These are phyloP conservation scores for Cupressus sempervirens DNA, from an alignment of 75 land plant genomes.

Conservation along the genomic window DNA sequence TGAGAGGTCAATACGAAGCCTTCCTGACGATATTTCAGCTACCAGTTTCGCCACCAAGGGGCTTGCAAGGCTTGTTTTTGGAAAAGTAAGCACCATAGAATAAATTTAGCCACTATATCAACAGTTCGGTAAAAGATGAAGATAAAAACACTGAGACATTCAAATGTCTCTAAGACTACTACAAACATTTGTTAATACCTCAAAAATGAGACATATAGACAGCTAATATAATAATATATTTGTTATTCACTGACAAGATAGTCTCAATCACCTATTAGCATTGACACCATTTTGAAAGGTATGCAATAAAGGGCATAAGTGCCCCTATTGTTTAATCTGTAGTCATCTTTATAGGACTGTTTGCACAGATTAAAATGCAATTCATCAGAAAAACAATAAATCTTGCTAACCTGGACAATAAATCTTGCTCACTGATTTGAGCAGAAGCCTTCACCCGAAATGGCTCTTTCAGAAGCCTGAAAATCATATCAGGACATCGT, in stretches of 20 bases:
- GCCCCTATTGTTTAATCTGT: background rate
- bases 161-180: background rate
- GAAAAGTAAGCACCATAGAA: background rate
- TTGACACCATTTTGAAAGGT: background rate
- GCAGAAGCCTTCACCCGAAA: slow-evolving; percentile 6
- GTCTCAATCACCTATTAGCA: background rate
- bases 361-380: background rate
- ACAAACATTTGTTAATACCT: background rate
- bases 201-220: background rate
- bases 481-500: background rate
- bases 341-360: background rate
- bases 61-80: slow-evolving; percentile 3
- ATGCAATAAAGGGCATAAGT: background rate
- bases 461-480: slow-evolving; percentile 7
- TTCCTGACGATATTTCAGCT: background rate
- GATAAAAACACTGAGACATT: background rate
- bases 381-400: background rate
- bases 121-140: background rate
- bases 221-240: background rate
- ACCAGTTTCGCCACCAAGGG: background rate
- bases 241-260: background rate
- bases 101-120: background rate
- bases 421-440: background rate
- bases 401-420: slow-evolving; percentile 4
- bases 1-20: background rate